Base-by-base conservation (phyloP, 176 grass and related monocot genomes). In the Hsuehochloa calcarea region DNA sequence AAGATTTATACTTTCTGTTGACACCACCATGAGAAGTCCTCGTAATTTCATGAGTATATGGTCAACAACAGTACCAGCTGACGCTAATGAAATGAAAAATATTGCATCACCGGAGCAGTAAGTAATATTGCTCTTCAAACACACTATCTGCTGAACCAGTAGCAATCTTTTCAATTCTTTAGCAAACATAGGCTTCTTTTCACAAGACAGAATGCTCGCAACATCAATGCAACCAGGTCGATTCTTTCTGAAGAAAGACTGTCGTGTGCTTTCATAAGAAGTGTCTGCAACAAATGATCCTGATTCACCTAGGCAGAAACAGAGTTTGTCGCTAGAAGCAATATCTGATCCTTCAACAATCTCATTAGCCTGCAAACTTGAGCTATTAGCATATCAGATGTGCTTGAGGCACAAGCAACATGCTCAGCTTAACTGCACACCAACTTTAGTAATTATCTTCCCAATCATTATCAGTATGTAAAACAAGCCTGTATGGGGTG, bases 361-460 rank as follows among this genome's bases (percentile, higher is more conserved):
- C 74, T 95, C 91, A 84, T 90, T 92, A 80, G 88, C 96, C 96
- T 98, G 91, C 87, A 93, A 92, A 88, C 73, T 87, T 89, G 64
- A 86, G 84, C 43, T 50, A 80, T 83, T 90, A 86, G 74, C 68
- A 88, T 80, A 83, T 80, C 72, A 72, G 47, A 83, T 78, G 72
- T 82, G 46, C 81, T 80, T 25, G 19, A 80, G 65, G 38, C 45
- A 81, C 72, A 87, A 87, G 85, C 55, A 85, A 88, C 37, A 76
- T 91, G 25, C 49, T 84, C 60, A 74, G 12, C 52, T 74, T 58
- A 74, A 80, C 13, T 47, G 70, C 58, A 88, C 54, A 75, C 71
- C 34, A 78, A 81, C 59, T 78, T 78, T 63, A 70, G 41, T 78
- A 37, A 86, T 77, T 69, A 20, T 87, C 60, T 52, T 70, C 60